Conservation (phyloP, 1,284 basidiomycete species). For the Papiliotrema terrestris region DNA sequence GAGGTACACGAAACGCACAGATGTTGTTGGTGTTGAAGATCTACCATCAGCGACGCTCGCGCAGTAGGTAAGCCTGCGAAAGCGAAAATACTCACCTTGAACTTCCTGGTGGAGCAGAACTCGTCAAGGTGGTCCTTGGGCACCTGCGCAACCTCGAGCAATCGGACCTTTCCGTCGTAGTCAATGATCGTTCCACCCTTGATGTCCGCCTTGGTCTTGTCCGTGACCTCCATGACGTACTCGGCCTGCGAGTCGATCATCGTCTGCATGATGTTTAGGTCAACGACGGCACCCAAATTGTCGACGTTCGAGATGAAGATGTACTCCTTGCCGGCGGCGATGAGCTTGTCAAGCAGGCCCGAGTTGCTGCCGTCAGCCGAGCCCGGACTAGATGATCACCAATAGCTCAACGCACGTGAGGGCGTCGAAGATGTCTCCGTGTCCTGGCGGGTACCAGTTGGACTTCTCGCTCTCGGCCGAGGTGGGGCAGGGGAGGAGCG, state of each 20-base stretch:
- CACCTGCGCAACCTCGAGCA: constrained; percentile 98
- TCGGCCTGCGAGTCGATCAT: constrained; percentile 85
- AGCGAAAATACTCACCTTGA: constrained; percentile 57
- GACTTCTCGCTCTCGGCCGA: constrained; percentile 87
- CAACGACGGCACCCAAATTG: constrained; percentile 95
- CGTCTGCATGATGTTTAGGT: constrained; percentile 61
- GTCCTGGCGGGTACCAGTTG: constrained; percentile 98
- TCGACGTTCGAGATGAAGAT: constrained; percentile 99
- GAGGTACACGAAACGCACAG: constrained; percentile 12
- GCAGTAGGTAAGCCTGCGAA: background rate
- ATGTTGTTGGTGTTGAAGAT: constrained; percentile 73
- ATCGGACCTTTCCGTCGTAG: constrained; percentile 88
- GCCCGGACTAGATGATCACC: background rate
- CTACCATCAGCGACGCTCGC: constrained; percentile 2
- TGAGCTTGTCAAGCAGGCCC: constrained; percentile 90
- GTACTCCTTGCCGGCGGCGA: constrained; percentile 96
- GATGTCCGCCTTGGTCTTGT: constrained; percentile 99
- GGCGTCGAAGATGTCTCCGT: constrained; percentile 70
- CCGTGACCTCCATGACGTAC: constrained; percentile 98
- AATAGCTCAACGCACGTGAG: constrained; percentile 31
- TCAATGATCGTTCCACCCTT: constrained; percentile 99
- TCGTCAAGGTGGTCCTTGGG: constrained; percentile 97
- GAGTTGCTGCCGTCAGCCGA: constrained; percentile 67
- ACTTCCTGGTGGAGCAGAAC: constrained; percentile 83
- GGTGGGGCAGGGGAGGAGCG: constrained; percentile 83